Percentiles rank a stretch among this genome's conserved stretches.
Evolutionary conservation across 2,329 filamentous ascomycete genomes (phyloP).

Genomic region (Colletotrichum liaoningense): DNA sequence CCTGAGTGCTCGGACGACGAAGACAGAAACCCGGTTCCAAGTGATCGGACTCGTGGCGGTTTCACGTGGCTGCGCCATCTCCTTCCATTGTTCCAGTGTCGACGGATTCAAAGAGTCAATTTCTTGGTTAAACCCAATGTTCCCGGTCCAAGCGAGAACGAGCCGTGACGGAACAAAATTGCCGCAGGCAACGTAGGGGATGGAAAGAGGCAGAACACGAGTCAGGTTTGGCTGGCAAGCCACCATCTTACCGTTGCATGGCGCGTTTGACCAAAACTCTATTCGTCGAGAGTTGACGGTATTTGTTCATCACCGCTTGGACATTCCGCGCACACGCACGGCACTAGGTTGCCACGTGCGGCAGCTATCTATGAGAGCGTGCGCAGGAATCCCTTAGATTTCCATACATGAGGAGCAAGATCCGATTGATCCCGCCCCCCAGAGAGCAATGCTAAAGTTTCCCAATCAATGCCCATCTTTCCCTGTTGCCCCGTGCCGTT

Average conservation of each 20-base stretch:
- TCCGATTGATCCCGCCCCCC: not conserved
- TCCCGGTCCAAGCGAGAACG: not conserved
- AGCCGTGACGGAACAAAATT: not conserved
- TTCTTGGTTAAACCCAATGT: not conserved
- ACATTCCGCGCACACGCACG: constrained; percentile 3
- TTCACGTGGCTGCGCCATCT: not conserved
- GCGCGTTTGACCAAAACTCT: constrained; percentile 28
- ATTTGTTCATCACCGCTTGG: constrained; percentile 8
- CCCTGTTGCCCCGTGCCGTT: not conserved
- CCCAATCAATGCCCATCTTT: not conserved
- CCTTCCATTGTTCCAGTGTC: not conserved
- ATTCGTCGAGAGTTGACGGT: not conserved
- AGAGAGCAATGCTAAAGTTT: constrained; percentile 1
- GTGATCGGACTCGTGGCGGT: not conserved
- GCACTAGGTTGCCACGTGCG: constrained; percentile 10
- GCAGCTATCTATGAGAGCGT: not conserved
- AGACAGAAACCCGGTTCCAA: not conserved
- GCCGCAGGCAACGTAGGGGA: not conserved
- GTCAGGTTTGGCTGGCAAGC: not conserved
- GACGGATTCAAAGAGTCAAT: no score
- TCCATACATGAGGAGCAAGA: not conserved
- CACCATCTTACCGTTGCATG: constrained; percentile 21
- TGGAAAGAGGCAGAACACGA: not conserved
- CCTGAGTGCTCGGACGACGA: not conserved
- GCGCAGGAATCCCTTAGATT: not conserved